phyloP scores from a whole-genome alignment of 164 flowering plant species.

The Protea cynaroides region DNA sequence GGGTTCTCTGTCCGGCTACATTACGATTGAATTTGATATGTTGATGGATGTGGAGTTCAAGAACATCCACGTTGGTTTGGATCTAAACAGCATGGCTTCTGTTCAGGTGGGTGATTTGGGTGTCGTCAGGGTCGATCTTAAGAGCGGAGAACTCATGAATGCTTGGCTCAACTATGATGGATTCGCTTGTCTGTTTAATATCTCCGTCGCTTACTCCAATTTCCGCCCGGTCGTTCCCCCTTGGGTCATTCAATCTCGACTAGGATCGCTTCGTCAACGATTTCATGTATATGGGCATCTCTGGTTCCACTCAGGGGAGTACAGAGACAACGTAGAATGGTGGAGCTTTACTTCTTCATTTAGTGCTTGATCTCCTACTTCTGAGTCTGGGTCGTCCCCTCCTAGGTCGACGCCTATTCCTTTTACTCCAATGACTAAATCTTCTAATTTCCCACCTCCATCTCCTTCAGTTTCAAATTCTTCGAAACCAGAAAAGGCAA shows the following conservation, averaged over 20 bases:
- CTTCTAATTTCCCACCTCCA: conserved; percentile 27
- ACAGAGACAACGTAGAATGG: conserved; percentile 79
- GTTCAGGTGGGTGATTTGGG: conserved; percentile 52
- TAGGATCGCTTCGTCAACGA: conserved; percentile 52
- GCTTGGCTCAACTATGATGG: conserved; percentile 84
- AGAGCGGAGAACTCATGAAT: conserved; percentile 67
- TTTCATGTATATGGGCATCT: conserved; percentile 79
- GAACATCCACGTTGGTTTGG: conserved; percentile 88
- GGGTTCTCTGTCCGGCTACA: conserved; percentile 28
- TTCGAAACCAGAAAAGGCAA: conserved; percentile 11
- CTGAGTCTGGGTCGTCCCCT: conserved; percentile 21
- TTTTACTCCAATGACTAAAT: conserved; percentile 30
- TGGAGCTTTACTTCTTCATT: conserved; percentile 86
- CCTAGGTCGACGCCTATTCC: conserved; percentile 18
- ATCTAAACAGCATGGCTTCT: conserved; percentile 65
- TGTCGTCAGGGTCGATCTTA: conserved; percentile 47
- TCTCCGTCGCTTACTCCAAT: conserved; percentile 66
- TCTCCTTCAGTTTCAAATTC: conserved; percentile 18
- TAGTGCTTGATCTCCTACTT: conserved; percentile 14
- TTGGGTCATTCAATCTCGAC: conserved; percentile 41
- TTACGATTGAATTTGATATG: conserved; percentile 91
- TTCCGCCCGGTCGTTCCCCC: conserved; percentile 50
- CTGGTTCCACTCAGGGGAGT: conserved; percentile 93
- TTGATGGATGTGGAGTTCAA: conserved; percentile 81
- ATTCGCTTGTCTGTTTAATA: conserved; percentile 23